Base-by-base conservation (phyloP, 2,329 filamentous ascomycete genomes). In the Xylogone sp. region DNA sequence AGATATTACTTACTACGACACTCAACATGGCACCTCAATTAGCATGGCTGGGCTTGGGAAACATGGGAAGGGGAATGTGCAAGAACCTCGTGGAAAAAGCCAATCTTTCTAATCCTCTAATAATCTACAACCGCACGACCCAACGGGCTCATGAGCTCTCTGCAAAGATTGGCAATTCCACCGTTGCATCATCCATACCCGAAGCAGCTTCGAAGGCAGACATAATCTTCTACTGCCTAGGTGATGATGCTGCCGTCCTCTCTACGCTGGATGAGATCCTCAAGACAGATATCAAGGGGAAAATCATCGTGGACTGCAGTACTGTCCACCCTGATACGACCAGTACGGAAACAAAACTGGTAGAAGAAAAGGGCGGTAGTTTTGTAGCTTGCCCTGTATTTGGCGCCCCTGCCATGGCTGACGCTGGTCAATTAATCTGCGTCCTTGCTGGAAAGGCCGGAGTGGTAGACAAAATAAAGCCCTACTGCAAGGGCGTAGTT, bases 1-100 rank as follows among this genome's bases (percentile, higher is more conserved):
- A n/a, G n/a, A n/a, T n/a, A n/a, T n/a, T n/a, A n/a, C n/a, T n/a
- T n/a, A n/a, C n/a, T n/a, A n/a, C n/a, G n/a, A 27, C 10, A 10
- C 24, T 10, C 55, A 68, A 54, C 6, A 83, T 83, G 81, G 71
- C 79, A 43, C 75, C 77, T 52, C 82, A 79, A 69, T 64, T 94
- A 48, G 77, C 90, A 61, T 95, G 84, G 83, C 83, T 95, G 50
- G 90, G 91, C 52, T 78, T 96, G 47, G 90, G 90, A 48, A 95
- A 95, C 68, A 96, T 96, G 83, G 91, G 89, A 59, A 79, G 85
- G 65, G 88, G 86, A 56, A 95, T 96, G 88, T 82, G 78, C 71
- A 87, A 86, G 69, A 96, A 96, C 66, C 75, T 97, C 34, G 84
- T 87, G 9, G 78, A 86, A 63, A 96, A 96, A 67, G 90, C 83